Evolutionary conservation across 148 eudicot species (phyloP).

Genomic region (Polygonum maritimum): DNA sequence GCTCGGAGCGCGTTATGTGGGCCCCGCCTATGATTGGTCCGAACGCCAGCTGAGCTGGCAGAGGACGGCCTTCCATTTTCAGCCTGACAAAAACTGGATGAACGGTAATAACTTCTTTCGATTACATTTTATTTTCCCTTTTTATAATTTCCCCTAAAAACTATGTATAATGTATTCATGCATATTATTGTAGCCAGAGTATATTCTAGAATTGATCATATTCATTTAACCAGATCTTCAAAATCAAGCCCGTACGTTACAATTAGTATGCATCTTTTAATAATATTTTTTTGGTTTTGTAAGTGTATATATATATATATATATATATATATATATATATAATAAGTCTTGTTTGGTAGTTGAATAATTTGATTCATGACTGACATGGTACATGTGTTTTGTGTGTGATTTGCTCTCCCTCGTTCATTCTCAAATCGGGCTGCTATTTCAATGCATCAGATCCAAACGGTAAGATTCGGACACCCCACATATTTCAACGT

Average conservation of each 20-base stretch:
- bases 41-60: conserved; percentile 51
- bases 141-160: no score
- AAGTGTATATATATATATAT: no score
- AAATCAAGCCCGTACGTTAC: no score
- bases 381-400: background rate
- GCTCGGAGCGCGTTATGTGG: conserved; percentile 8
- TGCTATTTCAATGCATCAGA: conserved; percentile 26
- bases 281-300: no score
- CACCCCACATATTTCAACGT: background rate
- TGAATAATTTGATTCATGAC: background rate
- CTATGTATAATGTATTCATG: background rate
- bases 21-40: conserved; percentile 30
- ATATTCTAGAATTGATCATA: no score
- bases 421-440: background rate
- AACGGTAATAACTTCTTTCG: conserved; percentile 33
- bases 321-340: background rate
- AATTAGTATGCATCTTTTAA: no score
- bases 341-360: background rate
- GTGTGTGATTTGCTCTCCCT: background rate
- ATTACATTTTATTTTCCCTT: background rate
- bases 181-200: background rate
- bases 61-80: conserved; percentile 61
- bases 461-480: conserved; percentile 39
- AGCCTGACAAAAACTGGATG: conserved; percentile 70
- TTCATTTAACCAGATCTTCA: no score